Percentiles rank a stretch among this genome's conserved stretches.
Conservation (phyloP, 1,284 basidiomycete species). For the Trichosporon asahii region DNA sequence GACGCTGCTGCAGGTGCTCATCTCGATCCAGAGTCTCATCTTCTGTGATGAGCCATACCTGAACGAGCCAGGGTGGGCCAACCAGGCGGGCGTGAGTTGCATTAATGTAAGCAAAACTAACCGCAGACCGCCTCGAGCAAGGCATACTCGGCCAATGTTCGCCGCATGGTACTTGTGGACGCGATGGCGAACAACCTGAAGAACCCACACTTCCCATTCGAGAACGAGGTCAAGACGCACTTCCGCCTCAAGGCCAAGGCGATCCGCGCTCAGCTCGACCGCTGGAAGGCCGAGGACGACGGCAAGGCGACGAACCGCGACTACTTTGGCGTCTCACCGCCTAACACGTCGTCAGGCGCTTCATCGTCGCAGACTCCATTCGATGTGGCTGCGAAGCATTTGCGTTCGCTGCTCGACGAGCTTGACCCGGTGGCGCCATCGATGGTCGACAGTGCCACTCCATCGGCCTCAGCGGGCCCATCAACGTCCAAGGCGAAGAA, state of each 20-base stretch:
- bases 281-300: slow-evolving; percentile 38
- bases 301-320: slow-evolving; percentile 18
- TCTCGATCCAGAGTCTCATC: slow-evolving; percentile 93
- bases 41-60: slow-evolving; percentile 81
- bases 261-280: slow-evolving; percentile 69
- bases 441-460: not conserved
- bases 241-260: slow-evolving; percentile 76
- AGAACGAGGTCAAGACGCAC: slow-evolving; percentile 78
- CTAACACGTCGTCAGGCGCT: not conserved
- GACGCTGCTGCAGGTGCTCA: slow-evolving; percentile 70
- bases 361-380: slow-evolving; percentile 19
- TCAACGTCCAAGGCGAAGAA: not conserved
- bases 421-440: slow-evolving; percentile 12
- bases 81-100: slow-evolving; percentile 63
- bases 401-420: slow-evolving; percentile 30
- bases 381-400: slow-evolving; percentile 24
- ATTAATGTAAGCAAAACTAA: not conserved
- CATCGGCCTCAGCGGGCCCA: no score
- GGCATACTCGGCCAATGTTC: slow-evolving; percentile 66
- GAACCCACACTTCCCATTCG: slow-evolving; percentile 63
- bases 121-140: slow-evolving; percentile 57
- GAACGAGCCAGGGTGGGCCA: slow-evolving; percentile 84
- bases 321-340: not conserved
- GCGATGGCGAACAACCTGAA: slow-evolving; percentile 72
- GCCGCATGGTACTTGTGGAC: slow-evolving; percentile 79